phyloP scores from a whole-genome alignment of 2,329 filamentous ascomycete species.

The Mariannaea elegans region DNA sequence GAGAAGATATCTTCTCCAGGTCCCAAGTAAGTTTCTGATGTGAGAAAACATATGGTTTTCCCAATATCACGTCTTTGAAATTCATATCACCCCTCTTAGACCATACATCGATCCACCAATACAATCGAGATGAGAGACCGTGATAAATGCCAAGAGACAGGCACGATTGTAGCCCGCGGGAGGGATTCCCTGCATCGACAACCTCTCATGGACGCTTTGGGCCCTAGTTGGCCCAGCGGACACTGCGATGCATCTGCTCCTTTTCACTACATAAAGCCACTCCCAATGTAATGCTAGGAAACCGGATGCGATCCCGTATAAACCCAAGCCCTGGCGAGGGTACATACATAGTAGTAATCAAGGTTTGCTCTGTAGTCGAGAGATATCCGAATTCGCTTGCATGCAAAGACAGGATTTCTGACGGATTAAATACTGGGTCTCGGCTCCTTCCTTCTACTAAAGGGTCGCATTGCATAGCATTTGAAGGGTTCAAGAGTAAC shows the following conservation, averaged over 20 bases:
- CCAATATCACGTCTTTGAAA: neutral
- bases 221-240: slow-evolving; percentile 14
- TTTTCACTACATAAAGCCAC: slow-evolving; percentile 20
- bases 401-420: neutral
- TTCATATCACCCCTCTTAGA: neutral
- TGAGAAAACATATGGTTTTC: neutral
- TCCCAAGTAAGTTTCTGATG: slow-evolving; percentile 1
- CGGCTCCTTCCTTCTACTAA: too few relatives aligned
- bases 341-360: neutral
- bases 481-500: too few relatives aligned
- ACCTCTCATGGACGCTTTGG: slow-evolving; percentile 8
- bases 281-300: slow-evolving; percentile 1
- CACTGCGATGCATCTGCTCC: slow-evolving; percentile 16
- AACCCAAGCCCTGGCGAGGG: neutral
- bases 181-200: slow-evolving; percentile 13
- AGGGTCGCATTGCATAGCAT: too few relatives aligned
- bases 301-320: slow-evolving; percentile 1
- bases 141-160: neutral
- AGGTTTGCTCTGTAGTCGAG: neutral
- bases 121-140: neutral
- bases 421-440: neutral
- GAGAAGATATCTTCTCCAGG: slow-evolving; percentile 6
- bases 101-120: too few relatives aligned
- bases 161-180: slow-evolving; percentile 7
- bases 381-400: neutral